phyloP scores from a whole-genome alignment of 768 basidiomycete genomes.

The Lentinula detonsa region DNA sequence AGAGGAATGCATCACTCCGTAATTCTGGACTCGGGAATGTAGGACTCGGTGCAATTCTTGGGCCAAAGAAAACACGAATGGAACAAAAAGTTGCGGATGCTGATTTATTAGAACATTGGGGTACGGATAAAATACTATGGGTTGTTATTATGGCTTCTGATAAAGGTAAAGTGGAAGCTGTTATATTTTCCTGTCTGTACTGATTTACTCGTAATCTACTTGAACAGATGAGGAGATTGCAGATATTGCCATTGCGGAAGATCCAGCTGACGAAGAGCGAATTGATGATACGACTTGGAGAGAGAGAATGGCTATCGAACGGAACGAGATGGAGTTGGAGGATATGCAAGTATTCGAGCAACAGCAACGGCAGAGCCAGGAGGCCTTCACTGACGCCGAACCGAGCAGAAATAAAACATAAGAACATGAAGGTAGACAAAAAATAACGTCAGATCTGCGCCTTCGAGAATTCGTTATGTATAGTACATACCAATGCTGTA shows the following conservation, averaged over 20 bases:
- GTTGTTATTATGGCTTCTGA: constrained; percentile 3
- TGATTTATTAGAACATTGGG: constrained; percentile 4
- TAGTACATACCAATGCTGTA: no score
- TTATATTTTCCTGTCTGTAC: neutral
- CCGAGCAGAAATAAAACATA: no score
- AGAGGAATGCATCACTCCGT: neutral
- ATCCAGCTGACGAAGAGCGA: neutral
- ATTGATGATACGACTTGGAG: neutral
- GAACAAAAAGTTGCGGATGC: neutral
- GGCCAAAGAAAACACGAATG: neutral
- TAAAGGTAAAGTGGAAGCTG: neutral
- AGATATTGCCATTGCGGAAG: constrained; percentile 2
- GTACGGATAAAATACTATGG: neutral
- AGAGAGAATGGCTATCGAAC: neutral
- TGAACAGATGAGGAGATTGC: constrained; percentile 1
- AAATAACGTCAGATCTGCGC: no score
- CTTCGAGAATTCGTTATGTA: no score
- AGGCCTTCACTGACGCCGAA: no score
- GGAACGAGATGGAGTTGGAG: neutral
- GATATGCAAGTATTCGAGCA: neutral
- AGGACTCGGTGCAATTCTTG: neutral
- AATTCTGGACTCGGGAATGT: neutral
- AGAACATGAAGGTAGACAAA: no score
- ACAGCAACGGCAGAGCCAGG: no score
- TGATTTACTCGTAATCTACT: neutral